Evolutionary conservation across 148 eudicot species (phyloP).

Genomic region (Rhododendron simsii): DNA sequence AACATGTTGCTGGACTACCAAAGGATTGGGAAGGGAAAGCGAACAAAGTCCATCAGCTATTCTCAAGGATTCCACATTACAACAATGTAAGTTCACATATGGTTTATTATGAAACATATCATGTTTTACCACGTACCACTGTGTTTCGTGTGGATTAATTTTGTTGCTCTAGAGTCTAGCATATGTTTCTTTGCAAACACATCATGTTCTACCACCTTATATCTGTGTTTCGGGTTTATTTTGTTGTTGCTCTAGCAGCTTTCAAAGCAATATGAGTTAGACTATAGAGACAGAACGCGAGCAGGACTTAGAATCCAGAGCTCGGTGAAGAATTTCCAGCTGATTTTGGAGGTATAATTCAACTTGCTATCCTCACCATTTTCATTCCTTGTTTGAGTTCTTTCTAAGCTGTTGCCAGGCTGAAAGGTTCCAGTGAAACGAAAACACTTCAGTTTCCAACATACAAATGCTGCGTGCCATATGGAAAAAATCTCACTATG

Average conservation of each 20-base stretch:
- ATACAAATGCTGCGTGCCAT: background rate
- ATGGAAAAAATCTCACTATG: background rate
- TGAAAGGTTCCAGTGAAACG: background rate
- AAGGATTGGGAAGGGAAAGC: conserved; percentile 53
- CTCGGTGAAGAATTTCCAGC: conserved; percentile 89
- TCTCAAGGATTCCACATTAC: conserved; percentile 69
- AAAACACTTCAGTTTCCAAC: background rate
- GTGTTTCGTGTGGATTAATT: background rate
- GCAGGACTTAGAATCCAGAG: conserved; percentile 66
- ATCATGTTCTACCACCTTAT: background rate
- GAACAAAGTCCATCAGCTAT: conserved; percentile 58
- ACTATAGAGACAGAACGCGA: conserved; percentile 79
- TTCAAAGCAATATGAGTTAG: conserved; percentile 77
- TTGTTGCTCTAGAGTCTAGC: background rate
- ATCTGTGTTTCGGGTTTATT: background rate
- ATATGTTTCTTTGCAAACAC: conserved; percentile 3
- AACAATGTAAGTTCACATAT: conserved; percentile 43
- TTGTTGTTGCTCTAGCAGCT: conserved; percentile 29
- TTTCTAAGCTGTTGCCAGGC: background rate
- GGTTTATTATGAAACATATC: background rate
- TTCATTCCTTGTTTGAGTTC: background rate
- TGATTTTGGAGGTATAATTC: conserved; percentile 63
- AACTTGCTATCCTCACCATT: background rate
- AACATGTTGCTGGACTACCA: conserved; percentile 58
- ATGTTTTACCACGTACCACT: background rate